phyloP scores from a whole-genome alignment of 345 rosid genomes.

The Sonneratia caseolaris region DNA sequence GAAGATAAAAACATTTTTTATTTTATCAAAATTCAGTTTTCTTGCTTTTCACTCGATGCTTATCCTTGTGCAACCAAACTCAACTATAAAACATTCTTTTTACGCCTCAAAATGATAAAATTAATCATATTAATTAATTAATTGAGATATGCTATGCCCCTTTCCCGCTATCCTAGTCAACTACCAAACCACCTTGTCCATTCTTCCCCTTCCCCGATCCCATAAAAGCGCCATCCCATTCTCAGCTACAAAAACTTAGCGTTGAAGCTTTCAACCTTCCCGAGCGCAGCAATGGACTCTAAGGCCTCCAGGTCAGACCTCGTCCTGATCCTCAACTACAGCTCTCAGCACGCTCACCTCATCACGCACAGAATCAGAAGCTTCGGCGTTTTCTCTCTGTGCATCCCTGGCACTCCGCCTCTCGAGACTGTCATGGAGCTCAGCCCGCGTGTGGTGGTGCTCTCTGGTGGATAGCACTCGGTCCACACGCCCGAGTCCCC shows the following conservation, averaged over 20 bases:
- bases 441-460: slow-evolving; percentile 68
- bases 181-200: too few species aligned
- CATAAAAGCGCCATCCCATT: too few species aligned
- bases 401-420: slow-evolving; percentile 75
- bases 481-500: slow-evolving; percentile 66
- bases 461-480: slow-evolving; percentile 96
- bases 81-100: too few species aligned
- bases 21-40: too few species aligned
- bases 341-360: slow-evolving; percentile 89
- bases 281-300: slow-evolving; percentile 20
- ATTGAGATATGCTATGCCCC: too few species aligned
- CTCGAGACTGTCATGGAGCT: slow-evolving; percentile 43
- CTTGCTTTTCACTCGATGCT: too few species aligned
- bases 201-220: background rate
- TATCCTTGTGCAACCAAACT: too few species aligned
- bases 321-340: slow-evolving; percentile 78
- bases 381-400: slow-evolving; percentile 73
- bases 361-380: slow-evolving; percentile 88
- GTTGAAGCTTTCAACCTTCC: background rate
- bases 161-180: too few species aligned
- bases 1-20: too few species aligned
- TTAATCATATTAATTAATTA: too few species aligned
- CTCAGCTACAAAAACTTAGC: background rate
- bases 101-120: too few species aligned
- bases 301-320: slow-evolving; percentile 46